Evolutionary conservation across 176 grass and related monocot species (phyloP).

Genomic region (Carex cristatella): DNA sequence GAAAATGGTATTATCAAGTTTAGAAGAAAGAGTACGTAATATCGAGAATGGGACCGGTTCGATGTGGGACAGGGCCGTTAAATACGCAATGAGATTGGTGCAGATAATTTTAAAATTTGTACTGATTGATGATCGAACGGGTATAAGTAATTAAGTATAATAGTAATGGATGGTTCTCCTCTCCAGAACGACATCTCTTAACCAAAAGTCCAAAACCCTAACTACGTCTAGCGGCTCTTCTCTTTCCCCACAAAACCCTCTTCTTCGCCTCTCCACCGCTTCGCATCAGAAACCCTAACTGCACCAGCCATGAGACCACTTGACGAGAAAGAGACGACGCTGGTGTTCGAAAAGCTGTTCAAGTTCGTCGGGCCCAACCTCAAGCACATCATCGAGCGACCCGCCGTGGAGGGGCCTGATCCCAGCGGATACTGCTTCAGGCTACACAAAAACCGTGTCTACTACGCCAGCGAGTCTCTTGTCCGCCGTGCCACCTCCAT

Average conservation of each 20-base stretch:
- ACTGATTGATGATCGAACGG: no score
- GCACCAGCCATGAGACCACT: slow-evolving; percentile 54
- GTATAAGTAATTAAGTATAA: no score
- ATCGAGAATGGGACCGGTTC: no score
- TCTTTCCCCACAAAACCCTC: not conserved
- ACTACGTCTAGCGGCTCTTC: not conserved
- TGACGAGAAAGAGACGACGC: slow-evolving; percentile 85
- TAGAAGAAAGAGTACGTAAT: no score
- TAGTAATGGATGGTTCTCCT: no score
- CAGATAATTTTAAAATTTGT: no score
- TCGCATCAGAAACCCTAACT: slow-evolving; percentile 22
- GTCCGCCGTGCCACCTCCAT: slow-evolving; percentile 60
- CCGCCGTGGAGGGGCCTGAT: slow-evolving; percentile 50
- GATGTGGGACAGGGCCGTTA: no score
- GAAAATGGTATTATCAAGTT: no score
- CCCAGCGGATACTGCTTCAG: slow-evolving; percentile 72
- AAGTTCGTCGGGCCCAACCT: slow-evolving; percentile 85
- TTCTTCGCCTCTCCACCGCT: not conserved
- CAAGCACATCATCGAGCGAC: slow-evolving; percentile 68
- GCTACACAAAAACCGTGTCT: slow-evolving; percentile 88
- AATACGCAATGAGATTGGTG: no score
- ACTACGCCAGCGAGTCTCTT: slow-evolving; percentile 68
- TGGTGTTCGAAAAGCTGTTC: slow-evolving; percentile 84
- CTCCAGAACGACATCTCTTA: no score
- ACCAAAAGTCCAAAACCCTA: slow-evolving; percentile 17